Evolutionary conservation across 352 stramenopile genomes (phyloP).

Genomic region (Globisporangium recalcitrans): DNA sequence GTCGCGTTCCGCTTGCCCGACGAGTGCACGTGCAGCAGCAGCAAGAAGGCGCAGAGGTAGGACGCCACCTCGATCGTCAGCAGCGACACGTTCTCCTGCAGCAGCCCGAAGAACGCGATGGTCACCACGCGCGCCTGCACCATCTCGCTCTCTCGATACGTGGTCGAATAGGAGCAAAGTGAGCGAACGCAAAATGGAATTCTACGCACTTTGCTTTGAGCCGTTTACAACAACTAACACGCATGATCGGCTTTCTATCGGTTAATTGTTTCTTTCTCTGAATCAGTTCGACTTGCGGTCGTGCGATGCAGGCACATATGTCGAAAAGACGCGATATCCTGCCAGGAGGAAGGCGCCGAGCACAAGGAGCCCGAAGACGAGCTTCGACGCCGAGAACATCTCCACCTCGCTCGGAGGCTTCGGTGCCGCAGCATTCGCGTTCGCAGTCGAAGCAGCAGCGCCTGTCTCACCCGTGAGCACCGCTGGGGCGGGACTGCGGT

Average conservation of each 20-base stretch:
- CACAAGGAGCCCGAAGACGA: constrained; percentile 37
- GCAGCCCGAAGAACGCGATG: constrained; percentile 56
- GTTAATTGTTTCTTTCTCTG: constrained; percentile 3
- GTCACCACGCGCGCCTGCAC: constrained; percentile 48
- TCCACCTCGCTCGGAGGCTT: constrained; percentile 18
- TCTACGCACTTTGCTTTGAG: neutral
- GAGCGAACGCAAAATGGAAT: neutral
- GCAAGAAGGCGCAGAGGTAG: constrained; percentile 57
- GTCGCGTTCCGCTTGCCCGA: constrained; percentile 72
- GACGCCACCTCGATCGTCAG: constrained; percentile 52
- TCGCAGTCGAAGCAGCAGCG: neutral
- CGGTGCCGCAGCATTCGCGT: neutral
- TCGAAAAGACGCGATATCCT: constrained; percentile 35
- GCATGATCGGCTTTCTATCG: neutral
- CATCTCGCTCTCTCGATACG: constrained; percentile 12
- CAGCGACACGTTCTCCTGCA: constrained; percentile 78
- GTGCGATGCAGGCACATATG: constrained; percentile 10
- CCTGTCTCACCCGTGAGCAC: neutral
- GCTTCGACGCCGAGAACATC: constrained; percentile 29
- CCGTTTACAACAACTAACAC: constrained; percentile 3
- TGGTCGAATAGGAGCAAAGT: neutral
- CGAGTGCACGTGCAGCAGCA: constrained; percentile 72
- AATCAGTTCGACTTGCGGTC: constrained; percentile 30
- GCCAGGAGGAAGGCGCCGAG: constrained; percentile 39
- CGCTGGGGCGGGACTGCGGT: constrained; percentile 25